Evolutionary conservation across 306 rosid species (phyloP).

Genomic region (Amphicarpaea edgeworthii): DNA sequence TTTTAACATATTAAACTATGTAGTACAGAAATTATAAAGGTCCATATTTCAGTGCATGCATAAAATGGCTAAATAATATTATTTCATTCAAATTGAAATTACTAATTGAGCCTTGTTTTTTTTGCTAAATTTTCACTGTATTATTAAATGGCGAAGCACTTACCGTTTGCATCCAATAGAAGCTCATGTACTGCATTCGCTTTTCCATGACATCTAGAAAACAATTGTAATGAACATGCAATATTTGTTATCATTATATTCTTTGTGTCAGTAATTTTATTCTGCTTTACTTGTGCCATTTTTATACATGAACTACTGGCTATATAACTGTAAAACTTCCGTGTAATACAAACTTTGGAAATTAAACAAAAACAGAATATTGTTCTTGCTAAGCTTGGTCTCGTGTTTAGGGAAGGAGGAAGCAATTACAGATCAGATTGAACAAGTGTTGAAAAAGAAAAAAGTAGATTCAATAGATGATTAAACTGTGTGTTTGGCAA

Average conservation of each 20-base stretch:
- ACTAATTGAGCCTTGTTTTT: neutral
- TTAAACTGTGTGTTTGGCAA: too few relatives aligned
- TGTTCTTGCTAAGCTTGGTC: conserved; percentile 14
- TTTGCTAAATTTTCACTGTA: too few relatives aligned
- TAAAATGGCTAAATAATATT: neutral
- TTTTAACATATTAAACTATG: neutral
- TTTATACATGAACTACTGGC: neutral
- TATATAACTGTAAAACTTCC: neutral
- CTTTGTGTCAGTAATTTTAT: neutral
- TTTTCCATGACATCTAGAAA: neutral
- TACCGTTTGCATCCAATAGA: neutral
- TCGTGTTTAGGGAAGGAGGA: conserved; percentile 11
- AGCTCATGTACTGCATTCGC: neutral
- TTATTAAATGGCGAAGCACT: neutral
- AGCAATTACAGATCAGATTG: neutral
- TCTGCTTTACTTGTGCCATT: neutral
- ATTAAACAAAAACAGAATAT: neutral
- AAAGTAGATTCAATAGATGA: too few relatives aligned
- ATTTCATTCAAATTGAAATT: neutral
- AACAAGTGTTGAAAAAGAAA: too few relatives aligned
- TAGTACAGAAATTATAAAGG: neutral
- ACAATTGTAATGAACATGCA: neutral
- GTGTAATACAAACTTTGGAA: conserved; percentile 16
- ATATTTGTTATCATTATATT: neutral
- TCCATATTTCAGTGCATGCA: neutral